These are phyloP conservation scores for Fusarium albidum DNA, from an alignment of 2,329 filamentous ascomycete genomes.

Conservation along the genomic window DNA sequence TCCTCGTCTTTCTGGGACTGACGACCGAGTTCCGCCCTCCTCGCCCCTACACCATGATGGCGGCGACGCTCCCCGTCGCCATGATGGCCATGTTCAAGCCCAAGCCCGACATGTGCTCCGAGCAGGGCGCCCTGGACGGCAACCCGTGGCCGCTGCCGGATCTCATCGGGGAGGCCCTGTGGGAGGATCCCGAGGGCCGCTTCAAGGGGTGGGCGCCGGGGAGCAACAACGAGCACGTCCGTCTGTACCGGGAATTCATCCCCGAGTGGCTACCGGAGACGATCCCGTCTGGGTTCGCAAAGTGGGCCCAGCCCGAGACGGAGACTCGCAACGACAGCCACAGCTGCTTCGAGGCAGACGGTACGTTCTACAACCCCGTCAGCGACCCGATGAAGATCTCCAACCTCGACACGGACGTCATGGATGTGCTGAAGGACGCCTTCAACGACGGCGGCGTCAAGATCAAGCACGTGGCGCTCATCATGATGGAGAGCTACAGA, in stretches of 20 bases:
- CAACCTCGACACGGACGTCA: constrained; percentile 46
- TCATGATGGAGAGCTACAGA: constrained; percentile 56
- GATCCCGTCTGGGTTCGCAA: constrained; percentile 39
- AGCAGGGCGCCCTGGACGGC: constrained; percentile 22
- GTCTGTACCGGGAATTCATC: constrained; percentile 34
- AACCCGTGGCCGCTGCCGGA: constrained; percentile 43
- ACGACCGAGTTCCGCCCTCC: constrained; percentile 37
- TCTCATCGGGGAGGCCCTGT: constrained; percentile 35
- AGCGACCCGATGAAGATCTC: constrained; percentile 52
- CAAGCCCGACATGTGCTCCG: constrained; percentile 34
- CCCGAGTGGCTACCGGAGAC: constrained; percentile 42
- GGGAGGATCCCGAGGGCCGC: constrained; percentile 36
- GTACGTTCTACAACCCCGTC: constrained; percentile 48
- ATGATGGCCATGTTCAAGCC: constrained; percentile 40
- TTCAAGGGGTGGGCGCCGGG: constrained; percentile 47
- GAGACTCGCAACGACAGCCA: constrained; percentile 2
- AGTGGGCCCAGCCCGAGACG: constrained; percentile 37
- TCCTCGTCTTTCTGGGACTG: constrained; percentile 20
- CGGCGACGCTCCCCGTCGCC: constrained; percentile 42
- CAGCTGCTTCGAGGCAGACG: constrained; percentile 16
- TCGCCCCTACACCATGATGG: constrained; percentile 44
- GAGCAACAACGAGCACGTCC: constrained; percentile 28
- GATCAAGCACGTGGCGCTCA: constrained; percentile 55
- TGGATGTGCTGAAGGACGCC: constrained; percentile 38
- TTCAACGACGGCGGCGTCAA: constrained; percentile 41